Evolutionary conservation across 306 rosid genomes (phyloP).

Genomic region (barrel medic (Medicago truncatula)): MtrunA17r5.0-ANR NC_053042.1:39088501-39089000

Average conservation of each 20-base stretch:
- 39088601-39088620: slow-evolving; percentile 53
- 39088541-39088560: not conserved
- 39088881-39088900: slow-evolving; percentile 44
- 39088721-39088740: slow-evolving; percentile 74
- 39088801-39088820: slow-evolving; percentile 3
- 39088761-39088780: not conserved
- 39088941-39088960: slow-evolving; percentile 47
- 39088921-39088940: slow-evolving; percentile 63
- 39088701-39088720: slow-evolving; percentile 65
- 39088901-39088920: slow-evolving; percentile 69
- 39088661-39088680: slow-evolving; percentile 49
- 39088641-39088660: slow-evolving; percentile 56
- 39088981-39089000: slow-evolving; percentile 57
- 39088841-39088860: slow-evolving; percentile 42
- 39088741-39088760: slow-evolving; percentile 55
- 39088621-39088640: slow-evolving; percentile 71
- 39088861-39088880: slow-evolving; percentile 45
- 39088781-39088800: not conserved
- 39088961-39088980: slow-evolving; percentile 73
- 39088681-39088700: slow-evolving; percentile 49
- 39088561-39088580: too few species aligned
- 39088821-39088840: slow-evolving; percentile 11
- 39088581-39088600: not conserved
- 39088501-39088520: not conserved
- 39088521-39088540: not conserved